Conservation (phyloP, 345 rosid species). For the Geranium brycei region DNA sequence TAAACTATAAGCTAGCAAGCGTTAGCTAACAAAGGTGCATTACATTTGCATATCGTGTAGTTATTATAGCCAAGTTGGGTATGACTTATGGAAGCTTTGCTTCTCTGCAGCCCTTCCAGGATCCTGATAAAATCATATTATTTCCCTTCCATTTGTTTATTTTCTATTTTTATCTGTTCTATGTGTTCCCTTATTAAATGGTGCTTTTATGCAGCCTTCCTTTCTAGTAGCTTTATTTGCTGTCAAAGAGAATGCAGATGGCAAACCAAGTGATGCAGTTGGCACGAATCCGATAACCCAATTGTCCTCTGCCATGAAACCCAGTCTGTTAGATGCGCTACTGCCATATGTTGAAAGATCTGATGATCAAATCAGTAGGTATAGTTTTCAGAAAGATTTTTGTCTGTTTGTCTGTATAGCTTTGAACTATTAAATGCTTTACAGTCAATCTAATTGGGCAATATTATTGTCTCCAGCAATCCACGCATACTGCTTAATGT, state of each 20-base stretch:
- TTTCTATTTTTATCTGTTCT: neutral
- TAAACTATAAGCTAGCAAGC: no score
- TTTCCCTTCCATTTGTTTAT: constrained; percentile 6
- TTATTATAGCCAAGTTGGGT: no score
- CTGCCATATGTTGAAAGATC: constrained; percentile 43
- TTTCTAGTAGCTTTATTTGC: constrained; percentile 53
- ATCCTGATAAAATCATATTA: neutral
- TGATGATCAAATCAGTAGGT: constrained; percentile 57
- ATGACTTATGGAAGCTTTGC: no score
- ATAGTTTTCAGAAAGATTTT: constrained; percentile 9
- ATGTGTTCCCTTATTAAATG: constrained; percentile 2
- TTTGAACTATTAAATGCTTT: constrained; percentile 1
- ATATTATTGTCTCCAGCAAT: constrained; percentile 34
- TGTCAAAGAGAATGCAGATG: constrained; percentile 24
- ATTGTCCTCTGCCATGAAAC: constrained; percentile 24
- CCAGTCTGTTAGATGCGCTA: constrained; percentile 36
- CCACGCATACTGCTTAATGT: constrained; percentile 39
- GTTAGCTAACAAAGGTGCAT: no score
- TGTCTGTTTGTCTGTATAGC: neutral
- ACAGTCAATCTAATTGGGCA: constrained; percentile 6
- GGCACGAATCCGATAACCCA: constrained; percentile 26
- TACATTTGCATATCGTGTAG: no score
- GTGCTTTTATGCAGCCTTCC: constrained; percentile 55
- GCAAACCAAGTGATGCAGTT: constrained; percentile 18
- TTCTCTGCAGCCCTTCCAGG: no score